A percentile compares a stretch with the other conserved stretches of the same genome.
Evolutionary conservation across 352 stramenopile genomes (phyloP).

Genomic region (Globisporangium cederbergense): DNA sequence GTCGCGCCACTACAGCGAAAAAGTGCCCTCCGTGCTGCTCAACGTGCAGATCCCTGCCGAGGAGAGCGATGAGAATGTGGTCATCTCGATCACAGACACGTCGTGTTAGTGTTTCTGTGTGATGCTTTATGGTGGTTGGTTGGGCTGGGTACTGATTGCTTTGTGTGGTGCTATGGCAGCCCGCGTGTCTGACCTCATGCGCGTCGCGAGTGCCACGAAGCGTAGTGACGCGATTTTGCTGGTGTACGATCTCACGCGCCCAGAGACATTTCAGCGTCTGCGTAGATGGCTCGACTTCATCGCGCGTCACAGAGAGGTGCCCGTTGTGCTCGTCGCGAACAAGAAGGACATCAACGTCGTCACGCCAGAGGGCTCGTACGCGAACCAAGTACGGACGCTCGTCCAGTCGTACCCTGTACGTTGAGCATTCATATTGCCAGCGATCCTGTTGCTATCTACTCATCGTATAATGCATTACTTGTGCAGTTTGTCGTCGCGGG

Average conservation of each 20-base stretch:
- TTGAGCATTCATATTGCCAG: slow-evolving; percentile 1
- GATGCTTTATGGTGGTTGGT: not conserved
- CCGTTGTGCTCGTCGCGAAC: slow-evolving; percentile 86
- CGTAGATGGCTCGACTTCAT: slow-evolving; percentile 85
- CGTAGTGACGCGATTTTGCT: slow-evolving; percentile 83
- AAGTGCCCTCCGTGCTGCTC: slow-evolving; percentile 81
- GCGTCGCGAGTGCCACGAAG: slow-evolving; percentile 81
- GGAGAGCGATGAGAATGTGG: slow-evolving; percentile 87
- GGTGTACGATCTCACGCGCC: slow-evolving; percentile 83
- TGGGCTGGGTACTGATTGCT: not conserved
- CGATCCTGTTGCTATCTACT: not conserved
- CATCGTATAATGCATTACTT: not conserved
- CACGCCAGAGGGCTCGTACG: slow-evolving; percentile 55
- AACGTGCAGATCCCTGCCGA: slow-evolving; percentile 88
- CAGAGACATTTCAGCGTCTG: slow-evolving; percentile 82
- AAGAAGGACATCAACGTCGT: slow-evolving; percentile 84
- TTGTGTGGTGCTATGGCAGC: slow-evolving; percentile 25
- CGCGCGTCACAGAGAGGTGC: slow-evolving; percentile 82
- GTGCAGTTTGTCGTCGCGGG: slow-evolving; percentile 76
- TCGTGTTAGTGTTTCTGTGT: slow-evolving; percentile 45
- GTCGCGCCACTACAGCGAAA: slow-evolving; percentile 86
- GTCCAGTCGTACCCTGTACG: slow-evolving; percentile 70
- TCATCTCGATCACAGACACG: slow-evolving; percentile 89
- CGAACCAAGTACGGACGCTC: slow-evolving; percentile 67
- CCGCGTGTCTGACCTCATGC: slow-evolving; percentile 75